Evolutionary conservation across 2,329 filamentous ascomycete species (phyloP).

Genomic region (Aspergillus japonicus): DNA sequence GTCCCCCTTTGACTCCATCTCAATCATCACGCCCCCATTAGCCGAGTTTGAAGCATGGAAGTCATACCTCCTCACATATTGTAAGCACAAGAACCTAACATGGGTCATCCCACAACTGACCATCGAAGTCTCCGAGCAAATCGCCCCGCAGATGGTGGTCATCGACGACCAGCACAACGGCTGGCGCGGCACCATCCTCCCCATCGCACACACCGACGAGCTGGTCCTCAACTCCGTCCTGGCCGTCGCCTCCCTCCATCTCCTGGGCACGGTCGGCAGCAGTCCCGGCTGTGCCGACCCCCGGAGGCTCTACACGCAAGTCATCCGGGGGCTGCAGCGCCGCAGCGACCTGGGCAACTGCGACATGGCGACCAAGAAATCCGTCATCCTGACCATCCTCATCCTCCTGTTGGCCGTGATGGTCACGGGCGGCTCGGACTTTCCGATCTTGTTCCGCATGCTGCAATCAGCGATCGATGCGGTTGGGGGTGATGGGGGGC

Average conservation of each 20-base stretch:
- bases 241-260: conserved; percentile 14
- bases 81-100: too few species aligned
- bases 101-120: too few species aligned
- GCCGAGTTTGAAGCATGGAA: too few species aligned
- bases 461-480: conserved; percentile 14
- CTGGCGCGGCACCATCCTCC: conserved; percentile 16
- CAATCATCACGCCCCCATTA: too few species aligned
- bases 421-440: conserved; percentile 16
- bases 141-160: conserved; percentile 17
- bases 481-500: conserved; percentile 6
- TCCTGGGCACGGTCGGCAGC: neutral
- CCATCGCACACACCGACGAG: conserved; percentile 11
- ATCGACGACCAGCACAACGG: conserved; percentile 18
- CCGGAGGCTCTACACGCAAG: neutral
- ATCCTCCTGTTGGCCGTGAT: conserved; percentile 16
- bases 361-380: conserved; percentile 2
- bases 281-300: neutral
- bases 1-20: too few species aligned
- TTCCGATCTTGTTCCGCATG: conserved; percentile 17
- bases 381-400: conserved; percentile 13
- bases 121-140: conserved; percentile 13
- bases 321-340: conserved; percentile 1
- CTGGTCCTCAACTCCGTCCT: conserved; percentile 15
- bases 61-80: too few species aligned
- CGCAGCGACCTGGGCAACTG: neutral